Evolutionary conservation across 163 green algal species (phyloP), one percentile per base, ranked within the genome.

Genomic region (Volvox carteri): DNA sequence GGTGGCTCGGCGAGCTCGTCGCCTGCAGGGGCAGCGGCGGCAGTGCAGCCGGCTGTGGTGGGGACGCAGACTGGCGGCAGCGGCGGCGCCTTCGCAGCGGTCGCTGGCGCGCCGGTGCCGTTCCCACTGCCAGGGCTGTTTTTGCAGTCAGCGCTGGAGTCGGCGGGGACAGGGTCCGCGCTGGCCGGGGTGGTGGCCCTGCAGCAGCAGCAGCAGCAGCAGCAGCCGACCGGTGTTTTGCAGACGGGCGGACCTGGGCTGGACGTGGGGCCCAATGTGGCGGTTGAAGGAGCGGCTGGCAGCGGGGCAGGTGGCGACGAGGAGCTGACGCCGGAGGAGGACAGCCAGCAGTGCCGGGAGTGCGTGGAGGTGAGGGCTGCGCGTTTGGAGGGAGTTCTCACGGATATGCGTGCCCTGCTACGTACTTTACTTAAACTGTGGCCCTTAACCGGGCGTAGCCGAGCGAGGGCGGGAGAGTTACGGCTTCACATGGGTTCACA

Each of bases 291-390:
- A 19, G 77, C n/a, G 7, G 52, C 52, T 9, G 35, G 50, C 2
- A 37, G 7, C 5, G 77, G 52, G 12, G 77, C 21, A 33, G 77
- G 21, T 23, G 78, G 39, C 14, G 56, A 78, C 41, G 78, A 35
- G 60, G 78, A 23, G 60, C 78, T 65, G 78, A 77, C 54, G 19
- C 37, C 37, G 39, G 58, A 78, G 78, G 78, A 86, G 78, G 60
- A 86, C 12, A 48, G 54, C 5, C 78, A 73, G 41, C 78, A 86
- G 78, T 65, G 41, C 60, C 11, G 16, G 16, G 78, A 77, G 60
- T 86, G 78, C n/a, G n/a, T 86, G 35, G 78, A 86, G 60, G 78
- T 86, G 60, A 23, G 78, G 1, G 41, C 4, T 30, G 28, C 5
- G 62, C 62, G n/a, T n/a, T n/a, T n/a, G n/a, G n/a, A n/a, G n/a